Conservation (phyloP, 2,329 filamentous ascomycete species). For the Clonostachys solani region DNA sequence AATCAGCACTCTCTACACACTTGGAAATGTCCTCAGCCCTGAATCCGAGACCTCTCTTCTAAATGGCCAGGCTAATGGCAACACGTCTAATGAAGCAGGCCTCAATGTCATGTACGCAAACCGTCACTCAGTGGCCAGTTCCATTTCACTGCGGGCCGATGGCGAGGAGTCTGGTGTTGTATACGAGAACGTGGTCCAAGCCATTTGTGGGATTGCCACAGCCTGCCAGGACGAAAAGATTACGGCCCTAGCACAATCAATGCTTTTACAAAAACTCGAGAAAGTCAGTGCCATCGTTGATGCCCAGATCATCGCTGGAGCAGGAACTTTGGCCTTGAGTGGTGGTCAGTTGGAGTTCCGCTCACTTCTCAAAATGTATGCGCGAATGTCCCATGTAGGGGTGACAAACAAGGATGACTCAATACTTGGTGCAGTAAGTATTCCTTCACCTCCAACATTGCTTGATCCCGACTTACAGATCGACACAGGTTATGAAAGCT, state of each 20-base stretch:
- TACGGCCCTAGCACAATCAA: constrained; percentile 85
- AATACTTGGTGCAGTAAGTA: constrained; percentile 67
- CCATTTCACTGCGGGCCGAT: constrained; percentile 71
- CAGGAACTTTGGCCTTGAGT: constrained; percentile 71
- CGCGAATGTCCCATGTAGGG: constrained; percentile 69
- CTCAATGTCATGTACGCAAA: constrained; percentile 43
- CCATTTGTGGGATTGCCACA: constrained; percentile 85
- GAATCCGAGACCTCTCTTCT: constrained; percentile 50
- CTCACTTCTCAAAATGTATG: constrained; percentile 79
- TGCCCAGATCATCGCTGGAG: constrained; percentile 78
- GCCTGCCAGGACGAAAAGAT: constrained; percentile 86
- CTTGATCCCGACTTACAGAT: constrained; percentile 6
- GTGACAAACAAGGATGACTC: constrained; percentile 63
- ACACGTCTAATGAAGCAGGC: constrained; percentile 29
- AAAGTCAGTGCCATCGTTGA: constrained; percentile 80
- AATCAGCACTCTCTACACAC: constrained; percentile 90
- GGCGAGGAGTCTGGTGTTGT: constrained; percentile 73
- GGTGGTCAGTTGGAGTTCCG: constrained; percentile 81
- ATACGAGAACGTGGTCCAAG: constrained; percentile 88
- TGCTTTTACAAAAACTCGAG: constrained; percentile 92
- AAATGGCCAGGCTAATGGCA: constrained; percentile 45
- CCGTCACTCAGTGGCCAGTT: constrained; percentile 63
- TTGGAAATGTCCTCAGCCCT: constrained; percentile 92
- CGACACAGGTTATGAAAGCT: constrained; percentile 63
- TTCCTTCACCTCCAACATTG: neutral